These are phyloP conservation scores for Erodium maritimum DNA, from an alignment of 345 rosid species.

Conservation along the genomic window DNA sequence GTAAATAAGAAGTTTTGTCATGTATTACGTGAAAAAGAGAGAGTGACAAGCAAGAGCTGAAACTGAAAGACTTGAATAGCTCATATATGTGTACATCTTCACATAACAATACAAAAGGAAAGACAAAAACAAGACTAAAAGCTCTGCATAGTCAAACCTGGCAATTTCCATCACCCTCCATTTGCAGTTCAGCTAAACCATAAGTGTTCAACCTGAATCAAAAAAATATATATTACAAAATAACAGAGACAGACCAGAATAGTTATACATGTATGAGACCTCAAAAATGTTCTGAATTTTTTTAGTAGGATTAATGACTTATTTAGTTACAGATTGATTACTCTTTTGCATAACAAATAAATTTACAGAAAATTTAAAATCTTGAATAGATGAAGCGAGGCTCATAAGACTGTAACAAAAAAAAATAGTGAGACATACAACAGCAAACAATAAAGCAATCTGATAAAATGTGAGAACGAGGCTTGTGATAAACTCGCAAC, in stretches of 20 bases:
- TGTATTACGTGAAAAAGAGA: too few relatives aligned
- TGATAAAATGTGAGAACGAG: constrained; percentile 3
- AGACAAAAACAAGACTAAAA: not conserved
- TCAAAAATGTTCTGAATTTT: too few relatives aligned
- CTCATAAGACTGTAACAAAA: too few relatives aligned
- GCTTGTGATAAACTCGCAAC: constrained; percentile 23
- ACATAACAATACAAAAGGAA: not conserved
- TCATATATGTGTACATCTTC: too few relatives aligned
- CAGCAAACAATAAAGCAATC: constrained; percentile 4
- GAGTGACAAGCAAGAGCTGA: too few relatives aligned
- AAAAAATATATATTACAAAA: constrained; percentile 11
- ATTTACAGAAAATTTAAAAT: too few relatives aligned
- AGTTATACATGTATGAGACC: not conserved
- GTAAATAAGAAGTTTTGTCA: too few relatives aligned
- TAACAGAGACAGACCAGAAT: constrained; percentile 1
- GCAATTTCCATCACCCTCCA: constrained; percentile 95
- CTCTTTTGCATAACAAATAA: too few relatives aligned
- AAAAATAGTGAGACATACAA: not conserved
- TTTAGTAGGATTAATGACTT: too few relatives aligned
- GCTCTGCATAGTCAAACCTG: constrained; percentile 36
- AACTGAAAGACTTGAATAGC: too few relatives aligned
- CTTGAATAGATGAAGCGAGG: too few relatives aligned
- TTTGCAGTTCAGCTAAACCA: constrained; percentile 72
- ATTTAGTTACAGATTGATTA: too few relatives aligned
- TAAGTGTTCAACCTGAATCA: constrained; percentile 59